Percentiles rank a stretch among this genome's conserved stretches.
Evolutionary conservation across 768 basidiomycete species (phyloP).

Genomic region (Pulveroboletus sp.): DNA sequence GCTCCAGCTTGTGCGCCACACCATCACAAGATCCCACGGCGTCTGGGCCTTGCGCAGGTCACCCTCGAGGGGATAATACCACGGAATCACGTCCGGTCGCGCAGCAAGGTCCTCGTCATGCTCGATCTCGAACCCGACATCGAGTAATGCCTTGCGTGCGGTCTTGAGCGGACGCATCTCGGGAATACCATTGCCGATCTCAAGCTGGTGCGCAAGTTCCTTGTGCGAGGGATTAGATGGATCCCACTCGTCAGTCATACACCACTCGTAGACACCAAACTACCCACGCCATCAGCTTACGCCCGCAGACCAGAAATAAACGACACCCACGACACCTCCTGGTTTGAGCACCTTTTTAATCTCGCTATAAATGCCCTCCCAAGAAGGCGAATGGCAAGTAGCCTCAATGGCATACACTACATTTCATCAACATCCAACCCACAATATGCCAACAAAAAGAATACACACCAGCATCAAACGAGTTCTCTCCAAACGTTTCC

Average conservation of each 20-base stretch:
- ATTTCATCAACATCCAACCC: conserved; percentile 3
- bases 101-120: conserved; percentile 95
- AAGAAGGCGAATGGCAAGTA: conserved; percentile 92
- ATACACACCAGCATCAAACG: conserved; percentile 86
- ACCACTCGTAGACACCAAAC: conserved; percentile 99
- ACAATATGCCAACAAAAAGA: neutral
- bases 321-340: conserved; percentile 79
- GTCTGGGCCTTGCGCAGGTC: conserved; percentile 93
- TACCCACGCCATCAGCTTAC: conserved; percentile 28
- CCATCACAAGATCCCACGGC: conserved; percentile 83
- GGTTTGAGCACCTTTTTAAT: conserved; percentile 94
- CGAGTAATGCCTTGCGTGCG: conserved; percentile 73
- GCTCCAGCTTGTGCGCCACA: conserved; percentile 87
- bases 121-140: conserved; percentile 83
- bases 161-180: conserved; percentile 83
- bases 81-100: conserved; percentile 70
- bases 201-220: conserved; percentile 85
- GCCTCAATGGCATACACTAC: conserved; percentile 96
- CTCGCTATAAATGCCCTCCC: conserved; percentile 93
- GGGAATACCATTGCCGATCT: conserved; percentile 95
- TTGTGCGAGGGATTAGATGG: conserved; percentile 84
- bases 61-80: conserved; percentile 98
- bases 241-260: conserved; percentile 96
- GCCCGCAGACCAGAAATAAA: neutral
- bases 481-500: conserved; percentile 89